A percentile compares a stretch with the other conserved stretches of the same genome.
Evolutionary conservation across 2,329 filamentous ascomycete genomes (phyloP).

Genomic region (Xylariomycetidae sp.): DNA sequence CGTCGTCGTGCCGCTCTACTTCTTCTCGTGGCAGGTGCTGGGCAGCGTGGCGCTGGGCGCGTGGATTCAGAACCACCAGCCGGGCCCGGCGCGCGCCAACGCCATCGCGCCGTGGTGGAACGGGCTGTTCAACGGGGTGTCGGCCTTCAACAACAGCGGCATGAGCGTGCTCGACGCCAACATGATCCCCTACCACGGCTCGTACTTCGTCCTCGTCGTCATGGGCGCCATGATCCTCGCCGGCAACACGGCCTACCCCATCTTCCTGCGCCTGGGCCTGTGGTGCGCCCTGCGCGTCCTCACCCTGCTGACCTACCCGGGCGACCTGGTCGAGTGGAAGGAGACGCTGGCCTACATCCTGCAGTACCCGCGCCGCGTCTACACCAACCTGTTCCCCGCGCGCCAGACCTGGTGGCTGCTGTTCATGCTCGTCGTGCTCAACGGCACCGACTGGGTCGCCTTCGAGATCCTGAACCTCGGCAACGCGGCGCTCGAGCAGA

Average conservation of each 20-base stretch:
- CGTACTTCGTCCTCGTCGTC: constrained; percentile 45
- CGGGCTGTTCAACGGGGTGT: constrained; percentile 62
- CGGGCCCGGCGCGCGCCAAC: constrained; percentile 45
- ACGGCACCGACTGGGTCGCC: constrained; percentile 59
- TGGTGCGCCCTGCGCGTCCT: constrained; percentile 46
- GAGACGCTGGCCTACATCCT: constrained; percentile 50
- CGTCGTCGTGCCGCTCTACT: constrained; percentile 58
- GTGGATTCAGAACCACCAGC: constrained; percentile 51
- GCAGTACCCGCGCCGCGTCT: constrained; percentile 53
- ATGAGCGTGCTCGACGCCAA: constrained; percentile 65
- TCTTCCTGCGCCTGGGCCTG: constrained; percentile 56
- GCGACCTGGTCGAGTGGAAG: constrained; percentile 36
- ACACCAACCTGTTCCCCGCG: constrained; percentile 60
- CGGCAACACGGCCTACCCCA: constrained; percentile 62
- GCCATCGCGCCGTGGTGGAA: constrained; percentile 64
- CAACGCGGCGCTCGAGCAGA: constrained; percentile 48
- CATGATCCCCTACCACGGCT: constrained; percentile 55
- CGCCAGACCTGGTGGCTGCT: constrained; percentile 63
- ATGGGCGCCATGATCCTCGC: constrained; percentile 58
- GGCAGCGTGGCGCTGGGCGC: constrained; percentile 46
- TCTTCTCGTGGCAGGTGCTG: constrained; percentile 42
- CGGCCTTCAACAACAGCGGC: constrained; percentile 68
- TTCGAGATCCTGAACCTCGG: constrained; percentile 64
- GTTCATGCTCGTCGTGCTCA: constrained; percentile 55
- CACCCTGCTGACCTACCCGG: constrained; percentile 31